phyloP scores from a whole-genome alignment of 2,329 filamentous ascomycete species.

The Fusarium tuaranense region DNA sequence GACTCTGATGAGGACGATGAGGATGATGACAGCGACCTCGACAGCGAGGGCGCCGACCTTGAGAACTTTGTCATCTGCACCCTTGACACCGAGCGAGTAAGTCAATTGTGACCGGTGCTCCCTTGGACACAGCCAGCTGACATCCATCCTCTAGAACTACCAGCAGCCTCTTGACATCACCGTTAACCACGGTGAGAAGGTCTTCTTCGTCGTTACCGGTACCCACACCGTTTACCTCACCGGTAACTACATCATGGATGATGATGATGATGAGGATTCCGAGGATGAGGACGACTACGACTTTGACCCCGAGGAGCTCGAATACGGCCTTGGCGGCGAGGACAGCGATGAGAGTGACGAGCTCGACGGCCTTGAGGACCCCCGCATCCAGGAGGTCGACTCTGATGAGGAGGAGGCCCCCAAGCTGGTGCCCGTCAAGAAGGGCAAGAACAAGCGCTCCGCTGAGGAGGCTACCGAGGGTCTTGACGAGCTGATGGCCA shows the following conservation, averaged over 20 bases:
- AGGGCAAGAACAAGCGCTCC: conserved; percentile 94
- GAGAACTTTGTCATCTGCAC: conserved; percentile 97
- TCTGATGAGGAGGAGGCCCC: conserved; percentile 77
- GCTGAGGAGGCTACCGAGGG: conserved; percentile 77
- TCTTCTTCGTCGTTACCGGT: conserved; percentile 92
- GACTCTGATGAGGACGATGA: conserved; percentile 70
- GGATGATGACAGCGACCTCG: conserved; percentile 72
- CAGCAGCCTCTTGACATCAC: conserved; percentile 96
- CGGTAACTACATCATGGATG: conserved; percentile 91
- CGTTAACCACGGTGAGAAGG: conserved; percentile 86
- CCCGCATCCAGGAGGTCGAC: conserved; percentile 86
- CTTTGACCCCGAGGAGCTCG: conserved; percentile 82
- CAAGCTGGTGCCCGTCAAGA: conserved; percentile 69
- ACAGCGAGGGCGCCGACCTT: conserved; percentile 73
- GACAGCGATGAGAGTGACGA: conserved; percentile 81
- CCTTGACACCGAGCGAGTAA: conserved; percentile 90
- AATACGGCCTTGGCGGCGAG: conserved; percentile 77
- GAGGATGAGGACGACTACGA: conserved; percentile 83
- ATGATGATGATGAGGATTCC: conserved; percentile 72
- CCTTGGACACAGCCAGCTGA: conserved; percentile 39
- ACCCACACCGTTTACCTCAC: conserved; percentile 93
- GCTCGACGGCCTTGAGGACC: conserved; percentile 81
- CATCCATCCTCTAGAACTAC: conserved; percentile 73
- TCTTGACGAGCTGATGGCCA: conserved; percentile 88
- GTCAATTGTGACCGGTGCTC: conserved; percentile 36